Percentiles rank a stretch among this genome's conserved stretches.
Conservation (phyloP, 257 asterid genomes). For the Catharanthus roseus region DNA sequence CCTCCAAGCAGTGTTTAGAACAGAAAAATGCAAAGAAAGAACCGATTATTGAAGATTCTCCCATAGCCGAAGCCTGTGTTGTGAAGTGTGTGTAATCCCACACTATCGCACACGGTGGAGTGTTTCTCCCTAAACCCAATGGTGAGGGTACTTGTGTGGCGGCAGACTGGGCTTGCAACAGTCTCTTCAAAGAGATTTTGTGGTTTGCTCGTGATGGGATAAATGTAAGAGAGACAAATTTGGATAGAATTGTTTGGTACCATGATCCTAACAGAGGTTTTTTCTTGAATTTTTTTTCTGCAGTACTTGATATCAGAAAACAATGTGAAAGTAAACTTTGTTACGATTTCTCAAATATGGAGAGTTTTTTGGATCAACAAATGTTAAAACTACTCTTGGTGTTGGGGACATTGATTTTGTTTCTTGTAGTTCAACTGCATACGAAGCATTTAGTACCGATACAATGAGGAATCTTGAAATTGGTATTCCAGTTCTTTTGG, state of each 20-base stretch:
- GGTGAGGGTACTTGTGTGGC: constrained; percentile 35
- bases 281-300: constrained; percentile 5
- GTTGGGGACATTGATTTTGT: constrained; percentile 59
- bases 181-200: constrained; percentile 35
- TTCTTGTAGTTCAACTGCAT: constrained; percentile 44
- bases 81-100: too few species aligned
- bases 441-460: constrained; percentile 40
- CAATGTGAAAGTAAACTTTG: constrained; percentile 42
- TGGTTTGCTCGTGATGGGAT: constrained; percentile 18
- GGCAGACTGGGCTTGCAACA: constrained; percentile 32
- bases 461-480: constrained; percentile 44
- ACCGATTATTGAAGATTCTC: too few species aligned
- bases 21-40: too few species aligned
- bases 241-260: not conserved
- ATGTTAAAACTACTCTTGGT: constrained; percentile 47
- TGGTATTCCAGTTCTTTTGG: constrained; percentile 45
- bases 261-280: not conserved
- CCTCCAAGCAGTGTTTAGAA: too few species aligned
- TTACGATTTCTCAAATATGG: constrained; percentile 60
- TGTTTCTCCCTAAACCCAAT: too few species aligned
- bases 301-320: constrained; percentile 60
- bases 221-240: constrained; percentile 35
- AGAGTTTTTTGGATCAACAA: constrained; percentile 31
- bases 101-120: too few species aligned
- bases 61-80: too few species aligned